Percentiles rank a stretch among this genome's conserved stretches.
phyloP scores from a whole-genome alignment of 306 rosid genomes.

The Lupinus albus region DNA sequence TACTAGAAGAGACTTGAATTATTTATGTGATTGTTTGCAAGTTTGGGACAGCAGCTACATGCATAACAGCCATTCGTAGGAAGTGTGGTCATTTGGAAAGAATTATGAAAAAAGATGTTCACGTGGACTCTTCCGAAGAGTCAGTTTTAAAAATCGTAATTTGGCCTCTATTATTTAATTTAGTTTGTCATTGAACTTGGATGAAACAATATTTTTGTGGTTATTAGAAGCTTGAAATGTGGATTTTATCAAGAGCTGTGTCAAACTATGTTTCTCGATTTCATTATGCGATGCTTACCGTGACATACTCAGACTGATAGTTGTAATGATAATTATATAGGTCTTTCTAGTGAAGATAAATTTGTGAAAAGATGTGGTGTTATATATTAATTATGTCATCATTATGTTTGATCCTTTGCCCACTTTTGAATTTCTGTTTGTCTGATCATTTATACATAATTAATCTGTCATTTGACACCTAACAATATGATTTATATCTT shows the following conservation, averaged over 20 bases:
- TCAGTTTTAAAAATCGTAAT: constrained; percentile 2
- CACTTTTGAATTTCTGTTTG: not conserved
- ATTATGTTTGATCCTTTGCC: not conserved
- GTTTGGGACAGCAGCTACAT: not conserved
- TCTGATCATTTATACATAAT: constrained; percentile 10
- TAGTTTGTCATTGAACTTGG: constrained; percentile 1
- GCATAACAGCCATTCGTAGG: constrained; percentile 7
- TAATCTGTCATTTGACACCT: constrained; percentile 2
- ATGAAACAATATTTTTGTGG: constrained; percentile 3
- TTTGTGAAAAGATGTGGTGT: constrained; percentile 13
- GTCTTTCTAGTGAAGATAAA: constrained; percentile 23
- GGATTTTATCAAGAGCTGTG: constrained; percentile 18
- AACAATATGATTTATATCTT: constrained; percentile 5
- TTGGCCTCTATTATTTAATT: constrained; percentile 12
- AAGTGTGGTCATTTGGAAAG: constrained; percentile 4
- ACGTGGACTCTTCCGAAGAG: constrained; percentile 4
- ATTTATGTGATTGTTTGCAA: not conserved
- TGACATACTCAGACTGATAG: not conserved
- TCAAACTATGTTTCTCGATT: constrained; percentile 5
- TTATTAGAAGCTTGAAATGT: constrained; percentile 22
- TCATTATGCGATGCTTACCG: not conserved
- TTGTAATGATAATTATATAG: constrained; percentile 1
- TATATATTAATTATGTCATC: not conserved
- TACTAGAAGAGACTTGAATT: not conserved
- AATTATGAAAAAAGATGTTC: not conserved